Evolutionary conservation across 139 green algal genomes (phyloP), one percentile per base, ranked within the genome.

Genomic region (Diplosphaera chodatii): DNA sequence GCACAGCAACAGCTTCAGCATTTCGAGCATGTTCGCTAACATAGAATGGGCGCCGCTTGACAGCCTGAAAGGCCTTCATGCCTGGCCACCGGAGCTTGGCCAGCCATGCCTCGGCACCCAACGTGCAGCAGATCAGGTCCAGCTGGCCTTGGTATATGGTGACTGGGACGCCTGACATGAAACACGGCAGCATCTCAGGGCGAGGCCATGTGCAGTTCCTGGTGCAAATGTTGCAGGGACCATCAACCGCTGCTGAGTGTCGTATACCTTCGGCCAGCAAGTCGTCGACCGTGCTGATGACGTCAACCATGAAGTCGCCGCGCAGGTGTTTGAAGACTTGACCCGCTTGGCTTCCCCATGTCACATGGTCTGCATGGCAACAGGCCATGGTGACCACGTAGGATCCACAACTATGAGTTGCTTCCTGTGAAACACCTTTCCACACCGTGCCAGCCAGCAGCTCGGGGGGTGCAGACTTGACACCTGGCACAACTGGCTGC

Each of bases 71-170:
- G n/a, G 27, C 8, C 65, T 55, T 30, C 31, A 55, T 41, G 65
- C 30, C 37, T 8, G 30, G n/a, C 68, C 68, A 73, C 20, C 29
- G 15, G 4, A 73, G 40, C 48, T 66, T 30, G 28, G 29, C 21
- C 41, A 73, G 18, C 68, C 68, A 73, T 13, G 68, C 68, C 32
- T 73, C 68, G 10, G 29, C n/a, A 8, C 71, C 71, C 33, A 65
- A 48, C 34, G 71, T 77, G 64, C 64, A 77, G 64, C 71, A 77
- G 64, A 77, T 77, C 21, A 77, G 64, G 41, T 77, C 71, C n/a
- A 77, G 64, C 64, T 77, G 71, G 16, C 71, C 71, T 16, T 77
- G 65, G 64, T 77, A 77, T n/a, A 77, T 29, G 16, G 71, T 71
- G 29, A 77, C 64, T 29, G 68, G 68, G 48, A 73, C 30, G 10